Base-by-base conservation (phyloP, 768 basidiomycete genomes). In the Strobilomyces confusus region DNA sequence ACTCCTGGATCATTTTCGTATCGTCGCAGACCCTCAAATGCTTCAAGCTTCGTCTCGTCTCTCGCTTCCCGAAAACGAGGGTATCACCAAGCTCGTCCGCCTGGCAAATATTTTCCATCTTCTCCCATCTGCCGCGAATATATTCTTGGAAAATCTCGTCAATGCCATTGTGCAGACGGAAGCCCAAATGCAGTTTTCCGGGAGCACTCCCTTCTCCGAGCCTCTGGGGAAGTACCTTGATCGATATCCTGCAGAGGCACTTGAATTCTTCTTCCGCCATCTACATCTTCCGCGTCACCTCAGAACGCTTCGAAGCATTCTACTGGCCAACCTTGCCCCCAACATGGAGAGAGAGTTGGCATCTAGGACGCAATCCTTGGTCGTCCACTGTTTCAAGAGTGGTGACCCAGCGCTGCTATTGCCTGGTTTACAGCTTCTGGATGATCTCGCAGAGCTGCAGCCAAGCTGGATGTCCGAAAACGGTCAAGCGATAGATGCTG, bases 61-160 rank as follows among this genome's bases (percentile, higher is more conserved):
- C 5, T 90, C 93, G 1, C 74, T 92, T 22, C 79, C 83, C 15
- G 92, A 95, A 57, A 94, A 95, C 56, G 89, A 93, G 63, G 89
- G 87, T 38, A 91, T 99, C 58, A 87, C 86, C 25, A 92, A 98
- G 65, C 83, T 99, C 57, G 92, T 95, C 26, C 86, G 89, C n/a
- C 77, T 99, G 51, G 89, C 95, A 50, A 95, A 98, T 63, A 93
- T 99, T 54, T 98, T 99, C 75, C 95, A 98, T 64, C 83, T 98
- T 5, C 78, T 99, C 11, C 97, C 97, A 2, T 87, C 89, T 8
- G 87, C 94, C 0, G 95, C 97, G 42, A 92, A 92, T 58, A 87
- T 89, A 42, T 99, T 95, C 72, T 78, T 99, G 34, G 85, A 92
- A 60, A 83, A 83, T 45, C 80, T 98, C n/a, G 84, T 93, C 56